phyloP scores from a whole-genome alignment of 2,329 filamentous ascomycete species.

The Rhytidhysteron rufulum region DNA sequence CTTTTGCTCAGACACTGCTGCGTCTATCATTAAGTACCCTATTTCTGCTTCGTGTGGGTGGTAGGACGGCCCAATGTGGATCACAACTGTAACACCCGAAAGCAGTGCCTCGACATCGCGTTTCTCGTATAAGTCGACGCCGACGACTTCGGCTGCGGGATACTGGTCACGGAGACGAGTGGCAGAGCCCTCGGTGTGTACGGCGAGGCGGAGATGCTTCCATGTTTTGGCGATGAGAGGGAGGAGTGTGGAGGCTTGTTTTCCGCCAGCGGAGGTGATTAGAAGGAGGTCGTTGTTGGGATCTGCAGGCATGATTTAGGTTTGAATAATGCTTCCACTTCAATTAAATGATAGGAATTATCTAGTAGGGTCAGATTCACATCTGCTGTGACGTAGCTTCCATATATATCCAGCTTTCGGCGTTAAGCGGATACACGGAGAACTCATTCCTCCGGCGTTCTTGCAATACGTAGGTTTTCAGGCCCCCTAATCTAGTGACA shows the following conservation, averaged over 20 bases:
- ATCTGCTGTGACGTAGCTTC: too few species aligned
- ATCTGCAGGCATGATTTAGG: slow-evolving; percentile 17
- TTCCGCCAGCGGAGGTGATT: slow-evolving; percentile 37
- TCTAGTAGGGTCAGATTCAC: too few species aligned
- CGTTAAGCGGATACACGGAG: too few species aligned
- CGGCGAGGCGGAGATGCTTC: slow-evolving; percentile 32
- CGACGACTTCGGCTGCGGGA: slow-evolving; percentile 29
- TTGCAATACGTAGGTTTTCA: too few species aligned
- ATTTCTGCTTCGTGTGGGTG: slow-evolving; percentile 31
- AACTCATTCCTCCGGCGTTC: too few species aligned
- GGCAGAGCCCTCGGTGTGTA: slow-evolving; percentile 21
- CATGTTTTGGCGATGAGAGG: slow-evolving; percentile 29
- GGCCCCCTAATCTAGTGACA: too few species aligned
- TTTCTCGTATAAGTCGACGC: slow-evolving; percentile 22
- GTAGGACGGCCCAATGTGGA: slow-evolving; percentile 33
- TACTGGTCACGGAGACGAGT: slow-evolving; percentile 22
- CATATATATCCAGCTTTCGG: too few species aligned
- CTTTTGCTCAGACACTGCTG: slow-evolving; percentile 18
- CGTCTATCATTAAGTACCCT: slow-evolving; percentile 36
- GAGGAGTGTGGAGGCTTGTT: slow-evolving; percentile 33
- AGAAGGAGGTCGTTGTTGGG: slow-evolving; percentile 30
- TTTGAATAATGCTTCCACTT: too few species aligned
- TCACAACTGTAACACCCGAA: slow-evolving; percentile 23
- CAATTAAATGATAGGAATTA: too few species aligned
- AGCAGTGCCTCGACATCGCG: slow-evolving; percentile 20